Base-by-base conservation (phyloP, 2,329 filamentous ascomycete species). In the Calonectria pseudoreteaudii region DNA sequence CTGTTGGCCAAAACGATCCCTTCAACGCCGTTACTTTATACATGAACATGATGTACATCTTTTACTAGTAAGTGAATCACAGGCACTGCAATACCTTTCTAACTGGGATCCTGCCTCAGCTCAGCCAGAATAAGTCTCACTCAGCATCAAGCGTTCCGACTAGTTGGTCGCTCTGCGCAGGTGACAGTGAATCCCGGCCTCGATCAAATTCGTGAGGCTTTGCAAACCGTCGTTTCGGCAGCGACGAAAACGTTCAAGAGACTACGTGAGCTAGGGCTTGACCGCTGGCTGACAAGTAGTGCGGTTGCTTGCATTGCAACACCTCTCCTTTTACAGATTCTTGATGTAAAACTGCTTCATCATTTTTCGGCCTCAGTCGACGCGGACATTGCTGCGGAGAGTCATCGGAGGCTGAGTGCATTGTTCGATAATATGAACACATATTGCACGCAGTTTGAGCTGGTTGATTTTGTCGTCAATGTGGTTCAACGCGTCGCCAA, bases 21-120 rank as follows among this genome's bases (percentile, higher is more conserved):
- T 49, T 71, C 9, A 66, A 72, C 8, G 71, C 75, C 3, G 66
- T 76, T 0, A 56, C 71, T 30, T 1, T 76, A 0, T 76, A 70
- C 1, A 74, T 58, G 0, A 74, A 76, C 11, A 13, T 76, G 50
- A 68, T 76, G 69, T 70, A 76, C 4, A 76, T 76, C 9, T 76
- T 76, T 38, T 76, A 76, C 34, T 50, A 74, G 75, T 76, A 31
- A 68, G 75, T 64, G 11, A n/a, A n/a, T 1, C 4, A 10, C 5
- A 1, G 1, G 3, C 9, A 6, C 16, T n/a, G 26, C 16, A 14
- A 23, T n/a, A 13, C 13, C 10, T 2, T 16, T 13, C 28, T 65
- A 9, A 49, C 28, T 1, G 8, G 34, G 9, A 2, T 14, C 16
- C n/a, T 31, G 9, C 30, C 2, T 44, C 26, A 65, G 60, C 18